phyloP scores from a whole-genome alignment of 345 rosid species.

The Brassica cretica region DNA sequence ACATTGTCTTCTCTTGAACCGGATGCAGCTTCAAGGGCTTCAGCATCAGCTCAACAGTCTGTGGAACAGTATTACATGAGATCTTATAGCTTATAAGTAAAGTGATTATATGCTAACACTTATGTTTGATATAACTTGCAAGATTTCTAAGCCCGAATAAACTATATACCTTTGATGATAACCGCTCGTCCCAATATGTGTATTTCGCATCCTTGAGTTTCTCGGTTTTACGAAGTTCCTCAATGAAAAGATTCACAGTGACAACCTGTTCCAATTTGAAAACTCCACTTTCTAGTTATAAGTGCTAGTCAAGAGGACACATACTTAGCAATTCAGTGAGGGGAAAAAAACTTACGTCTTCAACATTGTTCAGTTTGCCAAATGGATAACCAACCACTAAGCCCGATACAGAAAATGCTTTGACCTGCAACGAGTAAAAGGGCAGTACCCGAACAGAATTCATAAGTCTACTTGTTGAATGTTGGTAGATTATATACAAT shows the following conservation, averaged over 20 bases:
- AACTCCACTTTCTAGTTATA: not conserved
- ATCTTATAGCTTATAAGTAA: not conserved
- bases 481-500: slow-evolving; percentile 2
- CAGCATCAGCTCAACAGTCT: slow-evolving; percentile 64
- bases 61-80: slow-evolving; percentile 28
- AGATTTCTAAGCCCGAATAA: not conserved
- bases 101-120: not conserved
- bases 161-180: slow-evolving; percentile 66
- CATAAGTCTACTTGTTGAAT: not conserved
- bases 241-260: slow-evolving; percentile 59
- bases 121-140: not conserved
- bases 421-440: slow-evolving; percentile 48
- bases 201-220: slow-evolving; percentile 60
- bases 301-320: slow-evolving; percentile 14
- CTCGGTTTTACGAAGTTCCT: slow-evolving; percentile 58
- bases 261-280: slow-evolving; percentile 47
- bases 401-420: slow-evolving; percentile 60
- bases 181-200: slow-evolving; percentile 74
- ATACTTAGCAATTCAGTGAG: not conserved
- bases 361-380: slow-evolving; percentile 38
- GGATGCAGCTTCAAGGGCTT: slow-evolving; percentile 64
- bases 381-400: slow-evolving; percentile 75
- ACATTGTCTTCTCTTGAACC: slow-evolving; percentile 55
- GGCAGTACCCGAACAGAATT: not conserved
- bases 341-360: slow-evolving; percentile 44